Evolutionary conservation across 202 grass and related monocot genomes (phyloP), one percentile per base, ranked within the genome.

Genomic region (Hordeum pubiflorum): DNA sequence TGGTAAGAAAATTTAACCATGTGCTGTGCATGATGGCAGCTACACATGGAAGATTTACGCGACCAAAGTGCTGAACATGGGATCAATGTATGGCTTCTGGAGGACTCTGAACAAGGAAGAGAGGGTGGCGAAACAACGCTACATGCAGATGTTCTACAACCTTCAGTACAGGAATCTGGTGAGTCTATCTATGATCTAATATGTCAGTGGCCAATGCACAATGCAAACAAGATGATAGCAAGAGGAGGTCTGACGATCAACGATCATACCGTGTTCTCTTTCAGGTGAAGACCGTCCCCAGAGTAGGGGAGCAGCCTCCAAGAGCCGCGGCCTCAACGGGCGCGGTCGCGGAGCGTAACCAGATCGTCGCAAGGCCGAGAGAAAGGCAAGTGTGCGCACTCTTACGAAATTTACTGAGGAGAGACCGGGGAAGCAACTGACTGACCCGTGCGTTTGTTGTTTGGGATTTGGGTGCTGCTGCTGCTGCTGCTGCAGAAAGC

Each of bases 11-110:
- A 9, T 0, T 17, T 56, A 78, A 90, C 50, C 32, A 22, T 74
- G 6, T 7, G 22, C 20, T 31, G 2, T 56, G 14, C 52, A 67
- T 71, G 63, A 63, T 75, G 10, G 64, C 89, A 98, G 95, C 55
- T 98, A 98, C 72, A 93, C 96, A 39, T 95, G 96, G 96, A 90
- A 98, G 87, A 98, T 98, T 21, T 98, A 98, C 17, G 92, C 96
- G 70, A 90, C 79, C 29, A 98, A 67, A 54, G 96, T 93, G 52
- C 56, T 98, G 50, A 95, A 93, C 63, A 95, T 98, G 96, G 96
- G 88, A 73, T 85, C 96, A 32, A 81, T 86, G 5, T 95, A 95
- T 32, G 82, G 80, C 27, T 98, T 98, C 70, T 95, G 90, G 92
- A 91, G 65, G 74, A 93, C 88, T 78, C 59, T 95, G 75, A 98